Evolutionary conservation across 768 basidiomycete species (phyloP), one percentile per base, ranked within the genome.

Genomic region (Macrolepiota fuliginosa): DNA sequence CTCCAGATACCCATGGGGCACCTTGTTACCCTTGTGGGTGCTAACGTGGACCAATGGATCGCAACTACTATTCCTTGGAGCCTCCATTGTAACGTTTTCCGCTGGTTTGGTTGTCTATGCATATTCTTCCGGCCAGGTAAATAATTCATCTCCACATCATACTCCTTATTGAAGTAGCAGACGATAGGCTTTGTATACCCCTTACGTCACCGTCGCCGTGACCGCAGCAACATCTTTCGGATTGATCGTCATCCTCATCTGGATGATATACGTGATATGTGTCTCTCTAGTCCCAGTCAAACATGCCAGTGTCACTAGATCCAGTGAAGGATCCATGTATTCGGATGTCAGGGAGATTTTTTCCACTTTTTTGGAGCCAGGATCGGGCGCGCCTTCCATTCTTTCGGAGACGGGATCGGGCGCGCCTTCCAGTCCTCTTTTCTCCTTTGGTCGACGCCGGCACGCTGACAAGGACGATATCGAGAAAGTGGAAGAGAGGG

Each of bases 11-110:
- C 42, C 50, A 9, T 51, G 58, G 15, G 58, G 58, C 6, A 25
- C 39, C 10, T 40, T 45, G 27, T 36, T 53, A 32, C 58, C 58
- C 4, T 53, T 35, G 5, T 60, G 58, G 58, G 50, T 42, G 24
- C 52, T 39, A n/a, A 53, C 42, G 50, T 60, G 58, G 58, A 36
- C 42, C 19, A 39, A 53, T 12, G 58, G 39, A 60, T 53, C 51
- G 17, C 58, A 52, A 17, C 27, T 46, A 9, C 13, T 42, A 5
- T 60, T 60, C 29, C 58, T 60, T 53, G 58, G 58, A 24, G 35
- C 45, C 6, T 52, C 58, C 9, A 59, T 59, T 17, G 27, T 52
- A 9, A 53, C 51, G 0, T 60, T 60, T 40, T 60, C 58, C 11
- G 51, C 51, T 11, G 58, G 58, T 9, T 32, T 60, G 6, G 37